phyloP scores from a whole-genome alignment of 306 rosid genomes.

The Acmispon strigosus region DNA sequence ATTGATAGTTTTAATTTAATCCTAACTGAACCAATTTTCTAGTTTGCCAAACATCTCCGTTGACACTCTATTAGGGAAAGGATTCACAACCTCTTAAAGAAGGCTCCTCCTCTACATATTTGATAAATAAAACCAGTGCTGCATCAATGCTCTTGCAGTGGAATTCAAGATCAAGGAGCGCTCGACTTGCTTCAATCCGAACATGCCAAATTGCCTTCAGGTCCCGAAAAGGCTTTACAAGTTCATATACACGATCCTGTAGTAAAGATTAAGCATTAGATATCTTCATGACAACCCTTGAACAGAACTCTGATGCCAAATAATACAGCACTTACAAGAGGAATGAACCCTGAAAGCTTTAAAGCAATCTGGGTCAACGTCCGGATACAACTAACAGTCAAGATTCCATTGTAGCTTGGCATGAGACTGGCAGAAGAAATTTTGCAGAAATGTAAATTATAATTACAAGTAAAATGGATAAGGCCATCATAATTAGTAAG shows the following conservation, averaged over 20 bases:
- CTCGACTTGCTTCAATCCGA: slow-evolving; percentile 80
- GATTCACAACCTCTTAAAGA: slow-evolving; percentile 68
- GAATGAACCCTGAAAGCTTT: slow-evolving; percentile 73
- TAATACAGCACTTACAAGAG: slow-evolving; percentile 55
- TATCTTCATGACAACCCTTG: slow-evolving; percentile 12
- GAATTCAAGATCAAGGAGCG: slow-evolving; percentile 92
- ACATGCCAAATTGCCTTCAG: slow-evolving; percentile 69
- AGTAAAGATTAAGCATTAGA: slow-evolving; percentile 21
- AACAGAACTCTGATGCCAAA: slow-evolving; percentile 5
- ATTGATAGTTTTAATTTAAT: background rate
- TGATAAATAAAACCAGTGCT: slow-evolving; percentile 57
- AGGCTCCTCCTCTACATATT: slow-evolving; percentile 70
- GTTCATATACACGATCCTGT: slow-evolving; percentile 82
- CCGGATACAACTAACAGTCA: slow-evolving; percentile 83
- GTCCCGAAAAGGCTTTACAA: slow-evolving; percentile 69
- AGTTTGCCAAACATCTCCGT: background rate
- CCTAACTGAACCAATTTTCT: background rate
- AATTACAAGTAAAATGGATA: slow-evolving; percentile 22
- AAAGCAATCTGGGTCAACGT: slow-evolving; percentile 89
- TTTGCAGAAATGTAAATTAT: slow-evolving; percentile 24
- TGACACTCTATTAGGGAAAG: background rate
- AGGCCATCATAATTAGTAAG: slow-evolving; percentile 10
- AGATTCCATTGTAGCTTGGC: slow-evolving; percentile 93
- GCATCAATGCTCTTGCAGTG: slow-evolving; percentile 76
- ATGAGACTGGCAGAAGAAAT: slow-evolving; percentile 67